phyloP scores from a whole-genome alignment of 306 rosid genomes.

The Quillaja saponaria region DNA sequence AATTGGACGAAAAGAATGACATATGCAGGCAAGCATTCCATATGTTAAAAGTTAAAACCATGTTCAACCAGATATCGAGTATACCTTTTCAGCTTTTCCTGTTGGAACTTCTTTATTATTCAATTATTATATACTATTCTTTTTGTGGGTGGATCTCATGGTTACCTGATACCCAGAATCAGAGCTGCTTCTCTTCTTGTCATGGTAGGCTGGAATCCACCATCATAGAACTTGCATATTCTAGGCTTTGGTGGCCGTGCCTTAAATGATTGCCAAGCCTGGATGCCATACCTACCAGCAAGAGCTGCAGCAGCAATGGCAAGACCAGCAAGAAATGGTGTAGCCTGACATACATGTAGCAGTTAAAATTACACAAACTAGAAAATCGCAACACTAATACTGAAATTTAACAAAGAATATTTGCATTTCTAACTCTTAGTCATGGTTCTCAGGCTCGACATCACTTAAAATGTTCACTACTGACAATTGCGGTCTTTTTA shows the following conservation, averaged over 20 bases:
- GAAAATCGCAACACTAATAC: no score
- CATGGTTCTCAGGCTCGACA: not conserved
- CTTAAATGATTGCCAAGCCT: constrained; percentile 75
- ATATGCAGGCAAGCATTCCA: not conserved
- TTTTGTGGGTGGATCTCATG: constrained; percentile 2
- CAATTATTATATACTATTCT: no score
- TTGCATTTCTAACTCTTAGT: not conserved
- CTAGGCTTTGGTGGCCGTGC: constrained; percentile 51
- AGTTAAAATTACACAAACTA: constrained; percentile 17
- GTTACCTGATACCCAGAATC: constrained; percentile 73
- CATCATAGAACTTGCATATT: constrained; percentile 61
- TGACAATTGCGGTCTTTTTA: no score
- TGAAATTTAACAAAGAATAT: not conserved
- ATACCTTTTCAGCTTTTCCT: not conserved
- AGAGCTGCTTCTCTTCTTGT: constrained; percentile 73
- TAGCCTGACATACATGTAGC: constrained; percentile 47
- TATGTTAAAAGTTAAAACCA: not conserved
- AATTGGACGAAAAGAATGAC: not conserved
- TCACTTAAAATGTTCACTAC: no score
- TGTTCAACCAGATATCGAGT: not conserved
- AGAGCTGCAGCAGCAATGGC: constrained; percentile 73
- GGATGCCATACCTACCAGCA: constrained; percentile 67
- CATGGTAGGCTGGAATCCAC: constrained; percentile 74
- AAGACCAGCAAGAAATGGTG: constrained; percentile 74
- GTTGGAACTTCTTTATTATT: not conserved